Base-by-base conservation (phyloP, 805 yeast genomes). In the Wickerhamomyces rabaulensis region DNA sequence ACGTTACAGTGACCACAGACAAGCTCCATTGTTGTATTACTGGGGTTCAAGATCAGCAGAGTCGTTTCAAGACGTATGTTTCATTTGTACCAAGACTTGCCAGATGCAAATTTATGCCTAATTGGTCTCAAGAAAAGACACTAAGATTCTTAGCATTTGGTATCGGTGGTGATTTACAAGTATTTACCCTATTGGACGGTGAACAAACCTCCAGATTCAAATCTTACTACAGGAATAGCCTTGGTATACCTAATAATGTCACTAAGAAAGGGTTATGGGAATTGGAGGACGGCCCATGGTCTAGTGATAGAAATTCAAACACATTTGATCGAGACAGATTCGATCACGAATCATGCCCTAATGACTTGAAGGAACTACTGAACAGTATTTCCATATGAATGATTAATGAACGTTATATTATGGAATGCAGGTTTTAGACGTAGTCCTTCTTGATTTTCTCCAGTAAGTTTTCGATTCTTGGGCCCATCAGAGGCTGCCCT, bases 401-500 rank as follows among this genome's bases (percentile, higher is more conserved):
- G 17, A 26, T 16, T 33, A 16, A 17, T 22, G 17, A 21, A 15
- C 25, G 17, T 19, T 12, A 13, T 27, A 27, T 33, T 27, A 40
- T 20, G 27, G 22, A 20, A n/a, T 20, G n/a, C 39, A 17, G 9
- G 12, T 4, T 31, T 19, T 39, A 42, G 33, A 27, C 20, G 23
- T 53, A 58, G 52, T 79, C 82, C 25, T 65, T 66, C 58, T 78
- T 81, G 50, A 91, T 87, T 64, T 89, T 87, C 45, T 85, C 94
- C 42, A 91, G 71, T 39, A 91, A 69, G 55, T 80, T 78, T 46
- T 80, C 83, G 48, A 91, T 87, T 64, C 95, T 78, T 15, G 96
- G 95, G 0, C 89, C 96, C 92, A 91, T 87, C 40, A 79, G 66
- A 2, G 97, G 97, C 63, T 91, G 98, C 0, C 98, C 98, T 4